Evolutionary conservation across 805 yeast genomes (phyloP), one percentile per base, ranked within the genome.

Genomic region (Candida alai): DNA sequence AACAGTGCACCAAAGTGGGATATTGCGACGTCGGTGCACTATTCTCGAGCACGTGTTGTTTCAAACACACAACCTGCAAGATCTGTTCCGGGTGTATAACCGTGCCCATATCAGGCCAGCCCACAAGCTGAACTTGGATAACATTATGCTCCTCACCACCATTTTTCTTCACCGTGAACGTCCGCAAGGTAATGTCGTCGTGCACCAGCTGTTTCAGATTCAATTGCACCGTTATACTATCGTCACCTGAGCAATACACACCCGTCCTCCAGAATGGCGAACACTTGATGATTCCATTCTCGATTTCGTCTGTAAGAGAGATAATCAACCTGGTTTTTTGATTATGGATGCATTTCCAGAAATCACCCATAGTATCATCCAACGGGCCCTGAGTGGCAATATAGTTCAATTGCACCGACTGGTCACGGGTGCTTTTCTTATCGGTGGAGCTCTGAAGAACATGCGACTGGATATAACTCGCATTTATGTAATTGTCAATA

Each of bases 361-460:
- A 89, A 54, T 90, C 96, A 14, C 77, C 78, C 17, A 80, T 70
- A 0, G 97, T 90, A 24, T 71, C 70, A 2, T 53, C 55, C 39
- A 84, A 57, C 2, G 98, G 98, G 2, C 96, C 98, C 56, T 90
- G 96, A 1, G 94, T 74, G 0, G 95, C 96, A 47, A 89, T 84
- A 41, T 60, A 65, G 27, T 43, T 52, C 32, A 48, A 42, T 11
- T 44, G 40, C 3, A 37, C 24, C 4, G 35, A 20, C 21, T 12
- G 14, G 11, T 19, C 20, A n/a, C n/a, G n/a, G n/a, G n/a, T n/a
- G n/a, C n/a, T n/a, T 32, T 33, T n/a, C 34, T 27, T n/a, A 38
- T 27, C 11, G 40, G 27, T 3, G n/a, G n/a, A n/a, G n/a, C n/a
- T n/a, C 32, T 33, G n/a, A 19, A 17, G 17, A 10, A 47, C 19